These are phyloP conservation scores for Fusarium newnesense DNA, from an alignment of 2,329 filamentous ascomycete genomes.

Conservation along the genomic window DNA sequence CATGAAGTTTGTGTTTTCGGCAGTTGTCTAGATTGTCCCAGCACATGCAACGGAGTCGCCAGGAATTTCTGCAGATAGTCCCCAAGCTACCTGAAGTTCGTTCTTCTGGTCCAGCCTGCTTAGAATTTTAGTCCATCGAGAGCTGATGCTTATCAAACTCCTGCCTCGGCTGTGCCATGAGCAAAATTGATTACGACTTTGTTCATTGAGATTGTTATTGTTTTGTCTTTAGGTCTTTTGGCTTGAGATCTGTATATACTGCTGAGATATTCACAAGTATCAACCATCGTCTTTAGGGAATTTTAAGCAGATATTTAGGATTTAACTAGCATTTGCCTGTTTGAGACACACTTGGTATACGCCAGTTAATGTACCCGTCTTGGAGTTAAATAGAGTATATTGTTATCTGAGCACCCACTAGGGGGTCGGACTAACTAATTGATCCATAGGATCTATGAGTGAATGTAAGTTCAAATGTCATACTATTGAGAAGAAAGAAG, in stretches of 20 bases:
- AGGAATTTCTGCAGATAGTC: accelerated
- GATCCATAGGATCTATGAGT: neutral
- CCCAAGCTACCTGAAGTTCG: neutral
- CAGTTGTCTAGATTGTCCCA: neutral
- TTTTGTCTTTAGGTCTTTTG: neutral
- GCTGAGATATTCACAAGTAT: too few relatives aligned
- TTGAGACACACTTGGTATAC: accelerated
- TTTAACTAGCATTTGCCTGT: too few relatives aligned
- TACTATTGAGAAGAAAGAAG: neutral
- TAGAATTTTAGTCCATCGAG: too few relatives aligned
- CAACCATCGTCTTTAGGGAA: too few relatives aligned
- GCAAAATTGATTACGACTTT: neutral
- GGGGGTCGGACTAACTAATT: neutral
- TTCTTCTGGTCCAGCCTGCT: neutral
- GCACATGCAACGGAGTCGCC: neutral
- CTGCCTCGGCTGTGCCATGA: neutral
- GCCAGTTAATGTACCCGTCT: accelerated
- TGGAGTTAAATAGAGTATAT: neutral
- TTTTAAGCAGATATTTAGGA: neutral
- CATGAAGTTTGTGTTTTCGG: neutral
- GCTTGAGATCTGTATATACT: too few relatives aligned
- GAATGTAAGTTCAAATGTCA: neutral
- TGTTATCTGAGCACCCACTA: neutral
- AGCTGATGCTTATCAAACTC: neutral
- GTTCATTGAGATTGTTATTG: accelerated